Evolutionary conservation across 2,329 filamentous ascomycete genomes (phyloP), one percentile per base, ranked within the genome.

Genomic region (Colletotrichum chlorophyti): DNA sequence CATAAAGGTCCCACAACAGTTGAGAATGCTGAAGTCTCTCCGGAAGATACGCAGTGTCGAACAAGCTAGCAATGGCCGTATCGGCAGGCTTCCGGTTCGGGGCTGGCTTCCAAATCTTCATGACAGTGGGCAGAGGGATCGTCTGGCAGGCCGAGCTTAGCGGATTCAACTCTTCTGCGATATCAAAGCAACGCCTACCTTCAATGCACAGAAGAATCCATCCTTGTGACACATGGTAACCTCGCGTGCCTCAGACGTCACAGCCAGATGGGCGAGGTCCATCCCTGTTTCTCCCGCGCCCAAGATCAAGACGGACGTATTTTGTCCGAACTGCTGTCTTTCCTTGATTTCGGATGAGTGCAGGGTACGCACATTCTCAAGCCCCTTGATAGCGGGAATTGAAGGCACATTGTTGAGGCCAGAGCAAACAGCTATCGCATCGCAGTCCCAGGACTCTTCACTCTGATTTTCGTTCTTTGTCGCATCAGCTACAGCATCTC

Each of bases 21-120:
- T 63, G 68, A 12, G 75, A 75, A n/a, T 72, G 71, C 54, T 79
- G 76, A 0, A 83, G 67, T 4, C 74, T 55, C 0, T 76, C 76
- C n/a, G 81, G 79, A 5, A 78, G 75, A 51, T 83, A 83, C 5
- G 78, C 77, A 0, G 80, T 82, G 59, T 83, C 79, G 58, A 83
- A 82, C 5, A 83, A 65, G 51, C 78, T 80, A 9, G 78, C 79
- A 2, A 77, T 70, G 1, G 75, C 74, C 3, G 75, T 73, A 60
- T 83, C 80, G 12, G 79, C 72, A 0, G 80, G 79, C 34, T 80
- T 79, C 41, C 78, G 72, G 2, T 40, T 49, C 7, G 53, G 27
- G 9, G 43, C 40, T 1, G 53, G 58, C 23, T 47, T 60, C 15
- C 40, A 37, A 5, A 17, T 26, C 12, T 52, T 46, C 46, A 57